Percentiles rank a stretch among this genome's conserved stretches.
These are phyloP conservation scores for Pugionium cornutum DNA, from an alignment of 345 rosid species.

Conservation along the genomic window DNA sequence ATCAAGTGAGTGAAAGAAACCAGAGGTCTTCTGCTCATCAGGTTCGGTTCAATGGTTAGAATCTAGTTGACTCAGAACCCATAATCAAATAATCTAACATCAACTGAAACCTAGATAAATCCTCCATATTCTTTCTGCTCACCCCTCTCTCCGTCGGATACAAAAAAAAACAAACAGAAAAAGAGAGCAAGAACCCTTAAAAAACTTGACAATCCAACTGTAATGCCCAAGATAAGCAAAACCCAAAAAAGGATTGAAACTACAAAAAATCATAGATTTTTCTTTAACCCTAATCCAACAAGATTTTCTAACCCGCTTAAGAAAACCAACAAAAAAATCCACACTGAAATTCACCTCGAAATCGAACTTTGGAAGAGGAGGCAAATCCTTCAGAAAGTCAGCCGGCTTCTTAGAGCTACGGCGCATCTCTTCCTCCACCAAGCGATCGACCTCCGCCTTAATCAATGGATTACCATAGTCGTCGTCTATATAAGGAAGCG, in stretches of 20 bases:
- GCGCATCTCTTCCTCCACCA: conserved; percentile 97
- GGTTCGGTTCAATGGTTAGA: conserved; percentile 14
- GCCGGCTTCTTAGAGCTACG: conserved; percentile 85
- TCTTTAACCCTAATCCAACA: conserved; percentile 17
- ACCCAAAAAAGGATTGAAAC: background rate
- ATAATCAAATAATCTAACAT: background rate
- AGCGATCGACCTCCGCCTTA: conserved; percentile 82
- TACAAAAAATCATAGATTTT: background rate
- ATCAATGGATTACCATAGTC: conserved; percentile 74
- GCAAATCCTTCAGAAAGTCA: conserved; percentile 80
- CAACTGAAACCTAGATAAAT: background rate
- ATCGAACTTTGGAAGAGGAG: conserved; percentile 65
- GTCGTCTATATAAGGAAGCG: conserved; percentile 95
- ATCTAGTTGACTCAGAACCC: conserved; percentile 13
- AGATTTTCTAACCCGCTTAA: background rate
- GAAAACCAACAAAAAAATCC: conserved; percentile 17
- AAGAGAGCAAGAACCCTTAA: conserved; percentile 16
- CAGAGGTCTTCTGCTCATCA: conserved; percentile 11
- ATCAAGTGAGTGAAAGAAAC: background rate
- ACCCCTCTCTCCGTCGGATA: too few species aligned
- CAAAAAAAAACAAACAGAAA: background rate
- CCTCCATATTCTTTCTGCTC: too few species aligned
- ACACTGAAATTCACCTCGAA: conserved; percentile 55
- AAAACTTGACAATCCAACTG: too few species aligned
- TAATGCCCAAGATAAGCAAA: background rate